Percentiles rank a stretch among this genome's conserved stretches.
Conservation (phyloP, 2,329 filamentous ascomycete species). For the Hypoxylon sp. region DNA sequence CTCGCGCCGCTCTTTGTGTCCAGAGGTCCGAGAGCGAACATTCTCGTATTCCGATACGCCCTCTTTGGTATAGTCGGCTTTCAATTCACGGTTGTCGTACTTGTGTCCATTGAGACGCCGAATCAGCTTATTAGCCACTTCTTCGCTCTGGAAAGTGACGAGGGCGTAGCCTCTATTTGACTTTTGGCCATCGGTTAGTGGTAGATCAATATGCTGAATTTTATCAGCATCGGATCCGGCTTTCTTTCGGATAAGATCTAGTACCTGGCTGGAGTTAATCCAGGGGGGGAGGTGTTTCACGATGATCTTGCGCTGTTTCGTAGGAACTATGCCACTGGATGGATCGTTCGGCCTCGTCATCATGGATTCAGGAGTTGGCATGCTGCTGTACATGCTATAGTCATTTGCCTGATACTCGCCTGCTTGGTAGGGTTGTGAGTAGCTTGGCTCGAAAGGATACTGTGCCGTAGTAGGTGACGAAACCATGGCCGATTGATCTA, state of each 20-base stretch:
- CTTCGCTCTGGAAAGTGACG: constrained; percentile 50
- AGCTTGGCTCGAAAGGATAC: constrained; percentile 35
- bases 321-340: constrained; percentile 40
- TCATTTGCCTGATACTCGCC: constrained; percentile 43
- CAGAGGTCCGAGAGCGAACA: constrained; percentile 30
- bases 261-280: constrained; percentile 48
- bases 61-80: constrained; percentile 50
- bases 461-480: constrained; percentile 37
- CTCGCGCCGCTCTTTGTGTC: constrained; percentile 41
- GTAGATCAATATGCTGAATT: constrained; percentile 51
- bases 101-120: constrained; percentile 49
- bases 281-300: constrained; percentile 51
- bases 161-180: constrained; percentile 51
- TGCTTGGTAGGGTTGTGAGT: constrained; percentile 44
- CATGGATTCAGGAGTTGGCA: constrained; percentile 28
- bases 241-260: constrained; percentile 49
- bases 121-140: constrained; percentile 48
- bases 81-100: constrained; percentile 48
- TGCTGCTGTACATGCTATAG: constrained; percentile 39
- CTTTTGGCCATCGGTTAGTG: constrained; percentile 43
- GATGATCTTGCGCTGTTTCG: constrained; percentile 52
- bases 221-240: constrained; percentile 49
- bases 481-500: constrained; percentile 37
- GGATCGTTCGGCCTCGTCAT: constrained; percentile 7
- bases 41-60: constrained; percentile 49